These are phyloP conservation scores for Zychaea mexicana DNA, from an alignment of 371 early-diverging fungal species.

Conservation along the genomic window DNA sequence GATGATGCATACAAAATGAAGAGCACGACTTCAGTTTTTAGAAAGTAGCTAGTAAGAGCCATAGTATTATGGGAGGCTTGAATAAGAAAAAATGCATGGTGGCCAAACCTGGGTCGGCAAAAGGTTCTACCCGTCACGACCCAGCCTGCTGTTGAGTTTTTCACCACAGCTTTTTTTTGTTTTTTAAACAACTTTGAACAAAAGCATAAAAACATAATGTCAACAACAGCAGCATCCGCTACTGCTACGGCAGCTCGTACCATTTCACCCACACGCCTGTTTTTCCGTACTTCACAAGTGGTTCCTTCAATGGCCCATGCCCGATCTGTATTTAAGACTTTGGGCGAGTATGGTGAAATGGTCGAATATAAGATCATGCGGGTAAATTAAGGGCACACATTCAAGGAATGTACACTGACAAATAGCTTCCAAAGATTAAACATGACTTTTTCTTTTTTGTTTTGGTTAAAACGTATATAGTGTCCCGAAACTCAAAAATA, in stretches of 20 bases:
- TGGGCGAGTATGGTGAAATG: constrained; percentile 23
- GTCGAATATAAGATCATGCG: constrained; percentile 29
- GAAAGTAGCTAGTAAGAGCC: too few species aligned
- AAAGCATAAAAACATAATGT: constrained; percentile 1
- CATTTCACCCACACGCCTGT: constrained; percentile 16
- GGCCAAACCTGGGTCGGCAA: too few species aligned
- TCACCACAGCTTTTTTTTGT: too few species aligned
- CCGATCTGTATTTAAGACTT: constrained; percentile 18
- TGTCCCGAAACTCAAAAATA: constrained; percentile 31
- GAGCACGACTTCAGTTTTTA: too few species aligned
- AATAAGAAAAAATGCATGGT: too few species aligned
- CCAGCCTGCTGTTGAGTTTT: background rate
- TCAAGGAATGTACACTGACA: background rate
- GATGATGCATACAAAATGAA: too few species aligned
- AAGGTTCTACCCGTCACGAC: too few species aligned
- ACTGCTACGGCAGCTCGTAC: background rate
- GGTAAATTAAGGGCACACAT: constrained; percentile 8
- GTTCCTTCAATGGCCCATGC: constrained; percentile 24
- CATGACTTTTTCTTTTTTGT: background rate
- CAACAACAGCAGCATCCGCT: constrained; percentile 9
- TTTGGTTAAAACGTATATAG: background rate
- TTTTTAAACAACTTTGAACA: background rate
- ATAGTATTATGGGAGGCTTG: too few species aligned
- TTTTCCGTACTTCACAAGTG: constrained; percentile 19
- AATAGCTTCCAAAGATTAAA: too few species aligned